These are phyloP conservation scores for Tripterygium wilfordii DNA, from an alignment of 177 flowering plant genomes.

Conservation along the genomic window DNA sequence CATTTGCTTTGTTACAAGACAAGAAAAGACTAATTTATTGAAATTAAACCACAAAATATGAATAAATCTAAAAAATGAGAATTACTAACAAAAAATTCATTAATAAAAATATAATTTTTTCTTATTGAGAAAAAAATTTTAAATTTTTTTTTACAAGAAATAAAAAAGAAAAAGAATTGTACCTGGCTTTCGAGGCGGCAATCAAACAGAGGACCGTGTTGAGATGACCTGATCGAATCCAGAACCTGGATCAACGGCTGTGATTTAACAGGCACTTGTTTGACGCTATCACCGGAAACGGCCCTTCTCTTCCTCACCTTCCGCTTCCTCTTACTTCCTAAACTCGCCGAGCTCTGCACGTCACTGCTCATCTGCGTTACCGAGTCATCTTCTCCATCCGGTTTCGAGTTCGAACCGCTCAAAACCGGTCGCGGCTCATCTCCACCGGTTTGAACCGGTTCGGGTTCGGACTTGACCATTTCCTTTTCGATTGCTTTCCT, in stretches of 20 bases:
- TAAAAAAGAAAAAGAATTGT: background rate
- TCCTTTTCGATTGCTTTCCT: slow-evolving; percentile 8
- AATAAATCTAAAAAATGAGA: no score
- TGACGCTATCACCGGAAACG: slow-evolving; percentile 11
- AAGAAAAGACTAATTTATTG: no score
- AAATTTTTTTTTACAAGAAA: background rate
- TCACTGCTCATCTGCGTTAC: slow-evolving; percentile 55
- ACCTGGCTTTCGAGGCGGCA: slow-evolving; percentile 48
- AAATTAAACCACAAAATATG: no score
- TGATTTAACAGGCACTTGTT: slow-evolving; percentile 32
- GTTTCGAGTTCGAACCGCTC: no score
- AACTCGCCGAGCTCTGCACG: slow-evolving; percentile 76
- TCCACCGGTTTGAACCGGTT: slow-evolving; percentile 18
- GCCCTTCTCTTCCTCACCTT: slow-evolving; percentile 18
- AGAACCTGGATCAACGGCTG: slow-evolving; percentile 47
- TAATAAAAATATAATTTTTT: no score
- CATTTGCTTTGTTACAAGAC: no score
- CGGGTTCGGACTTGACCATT: slow-evolving; percentile 15
- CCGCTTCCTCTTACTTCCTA: slow-evolving; percentile 29
- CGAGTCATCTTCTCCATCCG: slow-evolving; percentile 40
- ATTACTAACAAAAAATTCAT: no score
- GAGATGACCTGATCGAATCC: slow-evolving; percentile 50
- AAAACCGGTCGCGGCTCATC: slow-evolving; percentile 24
- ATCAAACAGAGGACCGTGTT: slow-evolving; percentile 43
- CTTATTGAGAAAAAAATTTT: no score